These are phyloP conservation scores for Zygotorulaspora chibaensis DNA, from an alignment of 805 yeast species.

Conservation along the genomic window DNA sequence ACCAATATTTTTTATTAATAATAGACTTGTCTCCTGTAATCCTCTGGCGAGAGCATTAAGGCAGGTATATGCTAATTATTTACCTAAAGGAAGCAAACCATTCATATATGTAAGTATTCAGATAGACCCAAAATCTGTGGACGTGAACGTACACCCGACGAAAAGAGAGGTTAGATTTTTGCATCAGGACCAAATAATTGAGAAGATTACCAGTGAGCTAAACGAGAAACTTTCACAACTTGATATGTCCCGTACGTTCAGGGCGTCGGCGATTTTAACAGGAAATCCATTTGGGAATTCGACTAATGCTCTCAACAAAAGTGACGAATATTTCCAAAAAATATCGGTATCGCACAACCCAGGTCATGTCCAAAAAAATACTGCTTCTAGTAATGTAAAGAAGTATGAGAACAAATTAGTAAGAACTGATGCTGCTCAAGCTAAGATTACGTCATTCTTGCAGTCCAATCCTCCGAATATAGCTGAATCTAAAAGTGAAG, in stretches of 20 bases:
- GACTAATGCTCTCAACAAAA: background rate
- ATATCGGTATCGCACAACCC: constrained; percentile 3
- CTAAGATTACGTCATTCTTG: constrained; percentile 30
- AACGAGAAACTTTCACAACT: constrained; percentile 48
- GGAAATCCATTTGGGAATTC: constrained; percentile 17
- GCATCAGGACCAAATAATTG: constrained; percentile 81
- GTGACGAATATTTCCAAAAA: constrained; percentile 1
- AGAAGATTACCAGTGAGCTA: constrained; percentile 46
- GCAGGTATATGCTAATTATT: constrained; percentile 55
- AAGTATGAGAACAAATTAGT: constrained; percentile 34
- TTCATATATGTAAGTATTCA: constrained; percentile 72
- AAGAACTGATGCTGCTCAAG: constrained; percentile 33
- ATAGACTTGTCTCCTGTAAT: constrained; percentile 77
- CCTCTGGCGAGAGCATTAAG: constrained; percentile 67
- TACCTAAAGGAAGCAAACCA: constrained; percentile 76
- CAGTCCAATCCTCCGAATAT: constrained; percentile 1
- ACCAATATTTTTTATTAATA: constrained; percentile 81
- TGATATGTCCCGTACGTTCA: constrained; percentile 66
- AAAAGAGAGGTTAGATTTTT: constrained; percentile 87
- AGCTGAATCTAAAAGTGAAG: constrained; percentile 1
- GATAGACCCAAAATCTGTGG: constrained; percentile 66
- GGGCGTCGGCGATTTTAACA: constrained; percentile 55
- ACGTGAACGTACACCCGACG: constrained; percentile 95
- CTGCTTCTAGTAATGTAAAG: constrained; percentile 17
- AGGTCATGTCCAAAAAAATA: constrained; percentile 5